Percentiles rank a stretch among this genome's conserved stretches.
phyloP scores from a whole-genome alignment of 139 green algal species.

The Picochlorum costavermella region DNA sequence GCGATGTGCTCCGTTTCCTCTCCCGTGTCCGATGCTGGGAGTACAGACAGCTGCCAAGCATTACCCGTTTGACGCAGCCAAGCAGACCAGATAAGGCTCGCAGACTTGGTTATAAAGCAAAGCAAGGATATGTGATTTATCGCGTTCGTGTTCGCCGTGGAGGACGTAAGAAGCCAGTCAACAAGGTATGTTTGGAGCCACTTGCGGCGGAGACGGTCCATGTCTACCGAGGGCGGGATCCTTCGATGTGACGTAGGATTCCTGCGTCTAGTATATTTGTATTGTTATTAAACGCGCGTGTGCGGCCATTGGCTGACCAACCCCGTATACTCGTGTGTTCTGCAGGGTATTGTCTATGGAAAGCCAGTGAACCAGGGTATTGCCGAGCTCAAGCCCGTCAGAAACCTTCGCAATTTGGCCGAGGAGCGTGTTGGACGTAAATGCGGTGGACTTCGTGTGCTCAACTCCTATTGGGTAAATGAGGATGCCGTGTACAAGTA shows the following conservation, averaged over 20 bases:
- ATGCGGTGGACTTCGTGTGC: conserved; percentile 86
- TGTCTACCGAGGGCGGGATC: not conserved
- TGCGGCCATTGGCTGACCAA: too few species aligned
- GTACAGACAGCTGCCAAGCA: conserved; percentile 90
- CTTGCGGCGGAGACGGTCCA: conserved; percentile 3
- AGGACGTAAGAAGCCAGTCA: conserved; percentile 89
- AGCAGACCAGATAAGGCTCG: conserved; percentile 95
- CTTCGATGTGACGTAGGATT: not conserved
- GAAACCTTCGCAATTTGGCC: conserved; percentile 85
- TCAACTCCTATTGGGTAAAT: conserved; percentile 99
- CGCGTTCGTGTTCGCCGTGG: conserved; percentile 90
- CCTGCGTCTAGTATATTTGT: too few species aligned
- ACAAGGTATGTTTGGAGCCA: conserved; percentile 64
- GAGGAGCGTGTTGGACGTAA: conserved; percentile 95
- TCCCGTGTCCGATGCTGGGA: conserved; percentile 99
- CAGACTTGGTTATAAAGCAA: conserved; percentile 94
- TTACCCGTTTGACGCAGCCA: conserved; percentile 78
- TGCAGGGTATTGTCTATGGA: conserved; percentile 92
- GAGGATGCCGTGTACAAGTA: conserved; percentile 99
- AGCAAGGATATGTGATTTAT: conserved; percentile 96
- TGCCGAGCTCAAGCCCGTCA: conserved; percentile 90
- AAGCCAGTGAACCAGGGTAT: conserved; percentile 97
- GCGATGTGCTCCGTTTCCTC: conserved; percentile 97
- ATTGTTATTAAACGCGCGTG: too few species aligned
- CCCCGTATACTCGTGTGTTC: too few species aligned